phyloP scores from a whole-genome alignment of 495 filamentous ascomycete genomes.

The Penicillium steckii region DNA sequence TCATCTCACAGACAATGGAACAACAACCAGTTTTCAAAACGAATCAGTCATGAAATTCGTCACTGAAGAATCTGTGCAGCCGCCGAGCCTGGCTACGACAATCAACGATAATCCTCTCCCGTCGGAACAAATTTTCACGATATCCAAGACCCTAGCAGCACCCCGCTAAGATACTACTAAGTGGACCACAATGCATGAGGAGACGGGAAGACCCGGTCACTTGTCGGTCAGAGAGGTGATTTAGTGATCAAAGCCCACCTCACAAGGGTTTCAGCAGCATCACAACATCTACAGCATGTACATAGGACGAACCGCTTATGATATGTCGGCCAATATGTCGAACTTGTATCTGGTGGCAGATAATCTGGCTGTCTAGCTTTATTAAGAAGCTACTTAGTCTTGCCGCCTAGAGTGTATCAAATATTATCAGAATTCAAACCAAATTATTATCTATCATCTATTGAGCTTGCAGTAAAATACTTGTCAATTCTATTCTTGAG shows the following conservation, averaged over 20 bases:
- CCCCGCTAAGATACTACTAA: not conserved
- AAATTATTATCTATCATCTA: too few relatives aligned
- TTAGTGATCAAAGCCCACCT: not conserved
- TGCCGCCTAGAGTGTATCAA: too few relatives aligned
- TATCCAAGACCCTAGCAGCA: not conserved
- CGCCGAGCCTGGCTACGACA: too few relatives aligned
- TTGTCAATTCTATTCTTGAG: not conserved
- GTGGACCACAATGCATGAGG: not conserved
- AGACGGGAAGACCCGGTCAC: not conserved
- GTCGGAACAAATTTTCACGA: not conserved
- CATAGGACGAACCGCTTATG: too few relatives aligned
- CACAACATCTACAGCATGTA: too few relatives aligned
- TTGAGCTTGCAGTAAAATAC: too few relatives aligned
- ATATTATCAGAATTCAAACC: too few relatives aligned
- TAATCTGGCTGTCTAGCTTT: too few relatives aligned
- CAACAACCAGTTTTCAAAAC: slow-evolving; percentile 63
- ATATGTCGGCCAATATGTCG: too few relatives aligned
- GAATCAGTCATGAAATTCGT: slow-evolving; percentile 25
- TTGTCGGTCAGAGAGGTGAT: not conserved
- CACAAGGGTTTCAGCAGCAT: not conserved
- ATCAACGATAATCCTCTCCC: not conserved
- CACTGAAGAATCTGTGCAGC: too few relatives aligned
- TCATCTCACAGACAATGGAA: slow-evolving; percentile 73
- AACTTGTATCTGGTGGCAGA: too few relatives aligned
- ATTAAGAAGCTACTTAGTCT: too few relatives aligned